Conservation (phyloP, 306 rosid species). For the Cucurbita pepo region DNA sequence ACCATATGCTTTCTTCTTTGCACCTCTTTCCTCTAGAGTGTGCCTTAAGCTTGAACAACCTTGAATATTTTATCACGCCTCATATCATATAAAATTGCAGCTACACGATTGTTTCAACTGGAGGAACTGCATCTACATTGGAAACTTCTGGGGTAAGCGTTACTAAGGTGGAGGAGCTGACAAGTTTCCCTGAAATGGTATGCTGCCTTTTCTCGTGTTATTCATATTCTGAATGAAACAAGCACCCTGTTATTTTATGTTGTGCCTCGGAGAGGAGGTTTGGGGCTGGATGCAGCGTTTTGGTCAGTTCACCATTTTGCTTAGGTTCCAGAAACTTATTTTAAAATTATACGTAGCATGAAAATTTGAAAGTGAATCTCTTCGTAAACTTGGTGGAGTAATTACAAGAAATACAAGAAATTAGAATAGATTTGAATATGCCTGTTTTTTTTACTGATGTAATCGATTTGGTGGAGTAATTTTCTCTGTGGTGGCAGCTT, state of each 20-base stretch:
- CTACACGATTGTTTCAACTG: slow-evolving; percentile 80
- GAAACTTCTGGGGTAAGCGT: slow-evolving; percentile 70
- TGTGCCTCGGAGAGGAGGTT: background rate
- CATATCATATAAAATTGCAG: slow-evolving; percentile 18
- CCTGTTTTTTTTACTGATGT: background rate
- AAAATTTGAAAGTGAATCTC: background rate
- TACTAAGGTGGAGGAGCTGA: slow-evolving; percentile 77
- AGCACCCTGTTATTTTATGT: background rate
- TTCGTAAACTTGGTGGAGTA: too few relatives aligned
- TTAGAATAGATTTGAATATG: background rate
- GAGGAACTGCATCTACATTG: slow-evolving; percentile 83
- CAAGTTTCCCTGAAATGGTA: slow-evolving; percentile 89
- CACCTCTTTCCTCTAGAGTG: background rate
- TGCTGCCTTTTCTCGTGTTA: slow-evolving; percentile 4
- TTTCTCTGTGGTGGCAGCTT: slow-evolving; percentile 37
- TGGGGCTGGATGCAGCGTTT: background rate
- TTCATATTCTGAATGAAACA: background rate
- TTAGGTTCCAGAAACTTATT: background rate
- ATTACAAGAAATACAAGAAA: too few relatives aligned
- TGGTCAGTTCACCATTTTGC: background rate
- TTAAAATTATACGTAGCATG: background rate
- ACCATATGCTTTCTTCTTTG: background rate
- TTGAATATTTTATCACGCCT: background rate
- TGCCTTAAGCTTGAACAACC: background rate
- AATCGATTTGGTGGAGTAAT: slow-evolving; percentile 5